These are phyloP conservation scores for Phyllosticta ampelicida DNA, from an alignment of 2,329 filamentous ascomycete species.

Conservation along the genomic window DNA sequence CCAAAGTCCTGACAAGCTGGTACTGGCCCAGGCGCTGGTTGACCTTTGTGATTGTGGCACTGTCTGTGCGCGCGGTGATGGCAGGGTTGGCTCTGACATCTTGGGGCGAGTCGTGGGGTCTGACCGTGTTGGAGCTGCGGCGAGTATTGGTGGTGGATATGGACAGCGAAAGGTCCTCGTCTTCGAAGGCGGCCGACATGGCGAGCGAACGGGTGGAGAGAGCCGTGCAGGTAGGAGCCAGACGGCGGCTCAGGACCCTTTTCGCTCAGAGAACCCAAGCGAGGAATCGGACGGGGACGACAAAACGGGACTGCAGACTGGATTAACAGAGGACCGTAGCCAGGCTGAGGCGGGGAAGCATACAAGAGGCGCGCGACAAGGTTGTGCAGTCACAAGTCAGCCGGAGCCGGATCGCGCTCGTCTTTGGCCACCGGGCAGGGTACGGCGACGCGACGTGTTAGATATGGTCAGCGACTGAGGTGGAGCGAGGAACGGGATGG, in stretches of 20 bases:
- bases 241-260: neutral
- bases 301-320: neutral
- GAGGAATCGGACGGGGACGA: neutral
- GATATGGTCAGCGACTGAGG: neutral
- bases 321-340: neutral
- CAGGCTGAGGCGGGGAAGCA: constrained; percentile 3
- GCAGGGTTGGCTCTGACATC: neutral
- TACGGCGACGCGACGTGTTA: neutral
- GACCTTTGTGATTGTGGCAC: constrained; percentile 37
- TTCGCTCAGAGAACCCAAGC: neutral
- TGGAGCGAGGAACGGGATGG: no score
- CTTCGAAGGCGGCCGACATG: constrained; percentile 49
- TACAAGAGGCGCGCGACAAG: neutral
- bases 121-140: constrained; percentile 10
- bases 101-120: constrained; percentile 13
- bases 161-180: constrained; percentile 40
- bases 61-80: constrained; percentile 1
- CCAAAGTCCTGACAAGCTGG: constrained; percentile 77
- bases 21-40: constrained; percentile 88
- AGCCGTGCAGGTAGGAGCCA: constrained; percentile 1
- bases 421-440: neutral
- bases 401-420: neutral
- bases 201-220: constrained; percentile 2
- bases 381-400: neutral
- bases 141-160: constrained; percentile 15